Conservation (phyloP, 2,329 filamentous ascomycete species). For the Penicillium nordicum region DNA sequence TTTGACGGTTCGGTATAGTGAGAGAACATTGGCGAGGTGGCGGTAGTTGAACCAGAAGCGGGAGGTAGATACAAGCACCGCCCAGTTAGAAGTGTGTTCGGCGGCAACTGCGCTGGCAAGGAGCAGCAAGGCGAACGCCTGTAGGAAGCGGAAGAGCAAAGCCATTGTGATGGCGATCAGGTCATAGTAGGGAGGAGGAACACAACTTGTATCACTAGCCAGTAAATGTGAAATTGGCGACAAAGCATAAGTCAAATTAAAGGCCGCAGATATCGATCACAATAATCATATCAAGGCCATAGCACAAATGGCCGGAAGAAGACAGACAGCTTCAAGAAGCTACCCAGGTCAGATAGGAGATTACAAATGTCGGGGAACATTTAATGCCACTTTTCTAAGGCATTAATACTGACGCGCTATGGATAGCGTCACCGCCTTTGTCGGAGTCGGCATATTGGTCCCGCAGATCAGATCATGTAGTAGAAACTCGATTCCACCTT, state of each 20-base stretch:
- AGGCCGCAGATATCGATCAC: not conserved
- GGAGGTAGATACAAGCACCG: slow-evolving; percentile 95
- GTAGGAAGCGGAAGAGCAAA: slow-evolving; percentile 24
- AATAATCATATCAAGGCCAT: not conserved
- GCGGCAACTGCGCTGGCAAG: slow-evolving; percentile 22
- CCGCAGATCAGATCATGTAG: slow-evolving; percentile 23
- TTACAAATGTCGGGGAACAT: slow-evolving; percentile 3
- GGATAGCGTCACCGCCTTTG: slow-evolving; percentile 18
- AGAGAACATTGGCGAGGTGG: slow-evolving; percentile 94
- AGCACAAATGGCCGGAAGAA: not conserved
- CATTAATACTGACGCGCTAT: not conserved
- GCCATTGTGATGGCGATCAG: slow-evolving; percentile 26
- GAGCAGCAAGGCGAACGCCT: slow-evolving; percentile 26
- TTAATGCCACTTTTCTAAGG: not conserved
- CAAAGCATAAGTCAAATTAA: not conserved
- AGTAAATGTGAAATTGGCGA: not conserved
- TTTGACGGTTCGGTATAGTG: slow-evolving; percentile 96
- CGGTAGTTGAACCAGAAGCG: slow-evolving; percentile 99
- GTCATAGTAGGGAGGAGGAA: slow-evolving; percentile 16
- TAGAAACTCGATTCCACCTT: slow-evolving; percentile 13
- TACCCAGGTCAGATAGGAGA: slow-evolving; percentile 3
- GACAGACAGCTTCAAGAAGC: not conserved
- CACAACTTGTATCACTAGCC: slow-evolving; percentile 1
- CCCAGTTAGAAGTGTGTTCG: slow-evolving; percentile 94
- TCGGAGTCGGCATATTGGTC: slow-evolving; percentile 25